These are phyloP conservation scores for Penicillium sp. DNA, from an alignment of 2,329 filamentous ascomycete genomes.

Conservation along the genomic window DNA sequence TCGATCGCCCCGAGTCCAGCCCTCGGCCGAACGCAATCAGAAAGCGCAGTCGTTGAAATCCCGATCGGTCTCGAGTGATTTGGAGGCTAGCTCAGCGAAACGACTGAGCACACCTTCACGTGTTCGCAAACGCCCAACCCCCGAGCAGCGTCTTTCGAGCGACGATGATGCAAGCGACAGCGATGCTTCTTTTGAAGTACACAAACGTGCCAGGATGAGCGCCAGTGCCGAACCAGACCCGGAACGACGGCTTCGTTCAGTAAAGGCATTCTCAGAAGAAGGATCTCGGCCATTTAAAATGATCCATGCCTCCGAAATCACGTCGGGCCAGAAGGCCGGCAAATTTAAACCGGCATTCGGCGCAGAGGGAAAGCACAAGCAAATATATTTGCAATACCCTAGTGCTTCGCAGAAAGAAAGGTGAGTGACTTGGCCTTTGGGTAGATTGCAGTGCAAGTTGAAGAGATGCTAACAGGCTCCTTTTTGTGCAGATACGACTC, in stretches of 20 bases:
- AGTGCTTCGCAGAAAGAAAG: slow-evolving; percentile 69
- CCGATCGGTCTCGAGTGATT: slow-evolving; percentile 34
- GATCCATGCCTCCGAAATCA: slow-evolving; percentile 54
- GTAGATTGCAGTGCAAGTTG: not conserved
- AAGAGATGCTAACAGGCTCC: slow-evolving; percentile 23
- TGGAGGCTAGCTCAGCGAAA: slow-evolving; percentile 30
- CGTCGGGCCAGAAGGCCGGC: slow-evolving; percentile 41
- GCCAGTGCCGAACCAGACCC: slow-evolving; percentile 47
- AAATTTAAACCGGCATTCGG: slow-evolving; percentile 57
- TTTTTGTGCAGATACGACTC: slow-evolving; percentile 62
- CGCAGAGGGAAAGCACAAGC: slow-evolving; percentile 43
- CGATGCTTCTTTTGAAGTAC: slow-evolving; percentile 43
- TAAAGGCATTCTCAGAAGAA: slow-evolving; percentile 47
- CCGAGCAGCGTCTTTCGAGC: slow-evolving; percentile 42
- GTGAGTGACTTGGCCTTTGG: slow-evolving; percentile 41
- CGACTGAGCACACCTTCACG: slow-evolving; percentile 34
- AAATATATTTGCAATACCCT: slow-evolving; percentile 80
- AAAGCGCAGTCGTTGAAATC: slow-evolving; percentile 27
- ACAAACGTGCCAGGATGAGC: slow-evolving; percentile 45
- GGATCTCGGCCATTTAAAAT: slow-evolving; percentile 41
- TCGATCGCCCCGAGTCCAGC: slow-evolving; percentile 20
- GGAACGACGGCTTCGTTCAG: slow-evolving; percentile 46
- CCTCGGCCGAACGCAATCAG: slow-evolving; percentile 23
- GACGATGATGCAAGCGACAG: slow-evolving; percentile 46
- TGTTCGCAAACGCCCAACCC: slow-evolving; percentile 40